These are phyloP conservation scores for Pythium folliculosum DNA, from an alignment of 352 stramenopile species.

Conservation along the genomic window DNA sequence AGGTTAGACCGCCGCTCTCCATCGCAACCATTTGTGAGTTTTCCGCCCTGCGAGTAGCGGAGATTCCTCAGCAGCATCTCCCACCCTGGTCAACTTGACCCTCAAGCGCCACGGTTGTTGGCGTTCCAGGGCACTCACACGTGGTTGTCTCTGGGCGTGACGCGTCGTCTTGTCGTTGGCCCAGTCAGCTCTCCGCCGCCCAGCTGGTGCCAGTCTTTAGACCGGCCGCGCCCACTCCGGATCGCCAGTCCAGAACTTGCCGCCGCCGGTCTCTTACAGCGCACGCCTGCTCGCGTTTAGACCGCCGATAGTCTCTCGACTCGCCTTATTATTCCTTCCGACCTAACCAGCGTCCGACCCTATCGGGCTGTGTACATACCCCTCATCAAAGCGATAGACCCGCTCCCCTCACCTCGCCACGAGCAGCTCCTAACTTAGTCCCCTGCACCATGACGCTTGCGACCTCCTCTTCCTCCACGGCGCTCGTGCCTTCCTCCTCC, in stretches of 20 bases:
- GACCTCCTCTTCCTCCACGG: conserved; percentile 28
- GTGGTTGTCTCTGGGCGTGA: conserved; percentile 15
- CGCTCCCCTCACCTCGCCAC: not conserved
- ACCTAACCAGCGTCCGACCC: conserved; percentile 21
- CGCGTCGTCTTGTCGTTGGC: conserved; percentile 16
- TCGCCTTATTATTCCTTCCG: conserved; percentile 11
- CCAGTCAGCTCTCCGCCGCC: not conserved
- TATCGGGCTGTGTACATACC: conserved; percentile 8
- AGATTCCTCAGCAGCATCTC: not conserved
- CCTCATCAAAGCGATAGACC: conserved; percentile 6
- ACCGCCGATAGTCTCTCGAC: conserved; percentile 1
- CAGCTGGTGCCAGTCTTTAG: conserved; percentile 13
- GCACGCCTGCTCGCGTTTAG: not conserved
- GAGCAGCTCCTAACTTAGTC: not conserved
- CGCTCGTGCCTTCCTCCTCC: conserved; percentile 49
- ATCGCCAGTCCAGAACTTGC: conserved; percentile 28
- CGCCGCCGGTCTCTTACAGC: conserved; percentile 16
- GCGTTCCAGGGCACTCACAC: not conserved
- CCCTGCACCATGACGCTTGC: conserved; percentile 17
- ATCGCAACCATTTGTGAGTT: not conserved
- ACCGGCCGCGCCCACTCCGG: not conserved
- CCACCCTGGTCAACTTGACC: not conserved
- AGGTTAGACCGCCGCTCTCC: too few species aligned
- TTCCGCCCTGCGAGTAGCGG: not conserved
- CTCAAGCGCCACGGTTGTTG: not conserved